A percentile compares a stretch with the other conserved stretches of the same genome.
phyloP scores from a whole-genome alignment of 306 rosid genomes.

The Ammopiptanthus mongolicus region DNA sequence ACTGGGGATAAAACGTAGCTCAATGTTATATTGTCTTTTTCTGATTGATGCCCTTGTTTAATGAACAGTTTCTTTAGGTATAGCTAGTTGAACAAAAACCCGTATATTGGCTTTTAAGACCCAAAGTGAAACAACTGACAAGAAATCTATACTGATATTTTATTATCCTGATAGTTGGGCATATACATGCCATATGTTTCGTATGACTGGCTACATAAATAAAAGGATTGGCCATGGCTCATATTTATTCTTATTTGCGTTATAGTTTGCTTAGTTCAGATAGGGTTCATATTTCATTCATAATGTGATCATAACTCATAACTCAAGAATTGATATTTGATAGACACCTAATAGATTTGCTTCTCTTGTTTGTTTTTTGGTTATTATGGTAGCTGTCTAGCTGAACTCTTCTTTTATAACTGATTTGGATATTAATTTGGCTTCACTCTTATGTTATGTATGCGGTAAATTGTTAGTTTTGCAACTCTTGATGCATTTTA shows the following conservation, averaged over 20 bases:
- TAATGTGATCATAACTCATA: not conserved
- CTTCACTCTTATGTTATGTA: not conserved
- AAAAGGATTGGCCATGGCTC: not conserved
- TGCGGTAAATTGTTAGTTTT: constrained; percentile 4
- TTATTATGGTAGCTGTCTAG: not conserved
- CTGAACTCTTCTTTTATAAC: not conserved
- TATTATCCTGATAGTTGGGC: not conserved
- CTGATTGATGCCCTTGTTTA: not conserved
- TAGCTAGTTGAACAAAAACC: not conserved
- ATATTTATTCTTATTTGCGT: not conserved
- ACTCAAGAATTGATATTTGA: not conserved
- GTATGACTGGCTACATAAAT: not conserved
- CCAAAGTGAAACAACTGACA: not conserved
- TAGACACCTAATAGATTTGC: not conserved
- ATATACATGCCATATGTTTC: not conserved
- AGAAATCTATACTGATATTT: not conserved
- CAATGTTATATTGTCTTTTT: too few species aligned
- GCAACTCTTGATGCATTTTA: constrained; percentile 9
- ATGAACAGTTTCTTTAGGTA: not conserved
- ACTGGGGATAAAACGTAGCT: not conserved
- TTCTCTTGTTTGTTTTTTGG: constrained; percentile 3
- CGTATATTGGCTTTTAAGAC: not conserved
- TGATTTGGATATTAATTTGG: not conserved
- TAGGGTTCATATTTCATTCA: not conserved
- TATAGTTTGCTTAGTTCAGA: not conserved